Evolutionary conservation across 2,329 filamentous ascomycete genomes (phyloP), one percentile per base, ranked within the genome.

Genomic region (Lachnellula suecica): DNA sequence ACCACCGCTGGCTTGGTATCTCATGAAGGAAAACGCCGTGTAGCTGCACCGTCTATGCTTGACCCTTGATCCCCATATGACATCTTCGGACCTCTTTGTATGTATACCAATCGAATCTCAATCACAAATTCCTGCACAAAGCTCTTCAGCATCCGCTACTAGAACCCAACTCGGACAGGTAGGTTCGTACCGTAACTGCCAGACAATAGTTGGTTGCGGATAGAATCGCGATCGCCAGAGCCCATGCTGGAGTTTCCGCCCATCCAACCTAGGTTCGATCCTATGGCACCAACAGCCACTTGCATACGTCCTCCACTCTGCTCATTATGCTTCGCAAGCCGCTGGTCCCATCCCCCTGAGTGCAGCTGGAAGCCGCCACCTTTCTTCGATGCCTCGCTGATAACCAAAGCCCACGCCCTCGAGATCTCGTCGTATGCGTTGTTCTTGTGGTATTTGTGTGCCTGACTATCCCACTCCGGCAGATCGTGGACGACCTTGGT

Each of bases 401-500:
- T 88, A 45, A 96, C 93, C 60, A 95, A 71, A 15, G 90, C 86
- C 94, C 94, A 99, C 1, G 94, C 94, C 65, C 88, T 91, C 23
- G 90, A 87, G 58, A 99, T 92, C 68, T 97, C 94, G 65, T 99
- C 93, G 67, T 99, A 99, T 6, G 93, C 92, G 58, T 91, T 91
- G 60, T 96, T 88, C 71, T 97, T 97, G 75, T 96, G 90, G 63
- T 96, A 82, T 60, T 92, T 92, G 73, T 97, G 88, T 57, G 90
- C 84, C 54, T 88, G 88, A 41, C 85, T 90, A 61, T 94, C 89
- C 91, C 92, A 99, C 65, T 96, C 83, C 3, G 94, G 94, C 40
- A 99, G 78, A 35, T 85, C 80, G 70, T 99, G 92, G 51, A 97
- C 88, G 51, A 97, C 83, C 59, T 93, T 85, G 27, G 94, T 99